Conservation (phyloP, 2,329 filamentous ascomycete genomes). For the Trichophyton simii region DNA sequence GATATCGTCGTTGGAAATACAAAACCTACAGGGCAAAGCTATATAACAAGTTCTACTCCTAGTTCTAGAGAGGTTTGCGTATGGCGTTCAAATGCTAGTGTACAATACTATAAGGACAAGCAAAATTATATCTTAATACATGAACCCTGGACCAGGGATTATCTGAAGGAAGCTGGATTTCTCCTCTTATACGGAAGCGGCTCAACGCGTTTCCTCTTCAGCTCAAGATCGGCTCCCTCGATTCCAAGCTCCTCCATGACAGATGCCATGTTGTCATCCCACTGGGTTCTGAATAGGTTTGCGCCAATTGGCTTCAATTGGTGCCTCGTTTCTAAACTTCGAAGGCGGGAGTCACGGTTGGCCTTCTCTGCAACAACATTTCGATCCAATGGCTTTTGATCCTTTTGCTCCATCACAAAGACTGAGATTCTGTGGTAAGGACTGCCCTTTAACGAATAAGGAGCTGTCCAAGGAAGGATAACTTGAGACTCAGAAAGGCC, state of each 20-base stretch:
- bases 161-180: slow-evolving; percentile 37
- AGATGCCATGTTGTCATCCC: slow-evolving; percentile 75
- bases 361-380: slow-evolving; percentile 40
- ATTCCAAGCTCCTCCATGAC: slow-evolving; percentile 75
- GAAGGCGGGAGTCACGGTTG: slow-evolving; percentile 59
- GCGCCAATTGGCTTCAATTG: slow-evolving; percentile 62
- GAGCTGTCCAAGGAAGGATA: slow-evolving; percentile 67
- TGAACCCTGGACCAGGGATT: slow-evolving; percentile 10
- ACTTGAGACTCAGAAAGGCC: slow-evolving; percentile 53
- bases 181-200: slow-evolving; percentile 52
- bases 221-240: slow-evolving; percentile 67
- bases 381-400: slow-evolving; percentile 47
- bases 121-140: slow-evolving; percentile 4
- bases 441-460: slow-evolving; percentile 76
- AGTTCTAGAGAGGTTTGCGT: background rate
- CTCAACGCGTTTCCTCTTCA: slow-evolving; percentile 66
- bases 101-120: slow-evolving; percentile 4
- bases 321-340: slow-evolving; percentile 60
- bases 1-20: slow-evolving; percentile 11
- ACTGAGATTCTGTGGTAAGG: slow-evolving; percentile 83
- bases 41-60: background rate
- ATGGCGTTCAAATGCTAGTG: slow-evolving; percentile 9
- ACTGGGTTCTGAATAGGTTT: slow-evolving; percentile 74
- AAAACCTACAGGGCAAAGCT: slow-evolving; percentile 5
- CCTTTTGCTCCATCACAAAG: slow-evolving; percentile 68